Evolutionary conservation across 441 rosid genomes (phyloP), one percentile per base, ranked within the genome.

Genomic region (Mallotus japonicus): DNA sequence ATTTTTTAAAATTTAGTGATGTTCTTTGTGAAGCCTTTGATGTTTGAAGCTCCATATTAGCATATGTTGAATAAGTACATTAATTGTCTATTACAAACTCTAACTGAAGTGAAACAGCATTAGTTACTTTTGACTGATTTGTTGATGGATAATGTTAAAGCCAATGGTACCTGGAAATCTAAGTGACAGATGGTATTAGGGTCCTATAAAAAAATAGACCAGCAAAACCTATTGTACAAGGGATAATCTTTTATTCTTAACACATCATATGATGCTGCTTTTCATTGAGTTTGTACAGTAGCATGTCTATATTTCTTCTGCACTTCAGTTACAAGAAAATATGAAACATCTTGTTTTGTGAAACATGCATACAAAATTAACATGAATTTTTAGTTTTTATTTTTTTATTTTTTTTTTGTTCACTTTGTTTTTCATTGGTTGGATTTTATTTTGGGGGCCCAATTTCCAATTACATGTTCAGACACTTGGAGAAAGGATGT

Each of bases 401-500:
- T 37, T 69, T 42, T 63, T 44, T 65, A 13, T 58, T 0, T 54
- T 37, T 69, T 42, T 63, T 42, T 55, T 8, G 68, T 28, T 28
- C 32, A 28, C 59, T 62, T 80, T 55, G 61, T 19, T 54, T 54
- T 51, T 24, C 12, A 49, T 72, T 50, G 22, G 49, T 50, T 57
- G 51, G 67, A 58, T 70, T 22, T 59, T 42, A 65, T 54, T 66
- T 51, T 37, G 62, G 55, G 58, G 34, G 37, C 6, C 16, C n/a
- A 46, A 54, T 69, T 69, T 19, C 19, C 37, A 49, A 56, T 76
- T 61, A 22, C 71, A 46, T 81, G 71, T 72, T 80, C 77, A 95
- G 98, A 95, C 87, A 95, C 97, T 46, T 95, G 98, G 99, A 93
- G 89, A 78, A 87, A 85, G 79, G 94, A 93, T 82, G 79, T 90